phyloP scores from a whole-genome alignment of 345 rosid species.

The Dipteronia sinensis region DNA sequence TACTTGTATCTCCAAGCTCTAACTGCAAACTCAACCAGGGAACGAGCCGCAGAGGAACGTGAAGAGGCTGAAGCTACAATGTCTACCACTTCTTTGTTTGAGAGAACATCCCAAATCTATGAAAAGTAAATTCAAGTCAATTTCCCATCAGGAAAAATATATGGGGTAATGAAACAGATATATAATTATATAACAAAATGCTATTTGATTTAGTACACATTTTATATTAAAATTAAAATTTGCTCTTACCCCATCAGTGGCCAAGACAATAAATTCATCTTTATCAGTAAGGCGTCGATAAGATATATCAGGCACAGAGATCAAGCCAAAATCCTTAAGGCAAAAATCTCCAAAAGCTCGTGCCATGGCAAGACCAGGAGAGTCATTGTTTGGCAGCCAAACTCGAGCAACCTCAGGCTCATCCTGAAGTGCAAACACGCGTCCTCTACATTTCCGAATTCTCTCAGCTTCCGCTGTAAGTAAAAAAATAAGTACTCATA shows the following conservation, averaged over 20 bases:
- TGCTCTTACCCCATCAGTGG: constrained; percentile 86
- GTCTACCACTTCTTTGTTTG: constrained; percentile 84
- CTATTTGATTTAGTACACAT: background rate
- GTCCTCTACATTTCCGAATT: constrained; percentile 78
- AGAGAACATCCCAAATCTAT: constrained; percentile 96
- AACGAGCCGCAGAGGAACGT: constrained; percentile 75
- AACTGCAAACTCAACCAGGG: constrained; percentile 83
- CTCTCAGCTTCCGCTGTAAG: constrained; percentile 91
- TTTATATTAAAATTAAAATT: background rate
- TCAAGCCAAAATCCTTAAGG: constrained; percentile 93
- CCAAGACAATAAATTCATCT: constrained; percentile 93
- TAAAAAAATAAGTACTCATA: background rate
- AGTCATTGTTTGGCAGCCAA: constrained; percentile 90
- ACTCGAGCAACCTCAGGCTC: constrained; percentile 98
- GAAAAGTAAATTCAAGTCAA: constrained; percentile 1
- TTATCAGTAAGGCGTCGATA: constrained; percentile 61
- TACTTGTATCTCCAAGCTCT: constrained; percentile 90
- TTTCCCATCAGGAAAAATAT: background rate
- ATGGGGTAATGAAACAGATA: background rate
- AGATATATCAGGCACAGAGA: constrained; percentile 91
- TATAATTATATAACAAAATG: background rate
- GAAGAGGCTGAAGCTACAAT: constrained; percentile 73
- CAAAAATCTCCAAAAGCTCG: constrained; percentile 99
- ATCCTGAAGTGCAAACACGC: constrained; percentile 93
- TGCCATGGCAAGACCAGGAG: constrained; percentile 99